Conservation (phyloP, 345 rosid species). For the Stellera chamaejasme region DNA sequence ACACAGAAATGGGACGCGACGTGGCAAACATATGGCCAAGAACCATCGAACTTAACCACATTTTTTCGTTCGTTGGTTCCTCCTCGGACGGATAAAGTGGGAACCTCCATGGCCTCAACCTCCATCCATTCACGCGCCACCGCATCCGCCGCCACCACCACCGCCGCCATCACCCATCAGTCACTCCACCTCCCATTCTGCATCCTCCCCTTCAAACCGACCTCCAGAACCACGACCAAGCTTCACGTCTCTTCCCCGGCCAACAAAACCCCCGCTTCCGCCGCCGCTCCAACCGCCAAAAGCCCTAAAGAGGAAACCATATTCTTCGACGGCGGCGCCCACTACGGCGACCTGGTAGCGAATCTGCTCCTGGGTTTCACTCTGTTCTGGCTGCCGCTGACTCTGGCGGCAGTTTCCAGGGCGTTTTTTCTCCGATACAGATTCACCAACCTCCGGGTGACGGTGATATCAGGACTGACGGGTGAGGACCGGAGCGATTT, state of each 20-base stretch:
- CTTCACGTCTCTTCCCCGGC: slow-evolving; percentile 47
- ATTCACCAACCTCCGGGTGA: slow-evolving; percentile 87
- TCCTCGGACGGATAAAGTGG: slow-evolving; percentile 12
- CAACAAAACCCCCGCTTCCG: slow-evolving; percentile 25
- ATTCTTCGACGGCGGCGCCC: slow-evolving; percentile 90
- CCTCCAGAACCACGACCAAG: slow-evolving; percentile 24
- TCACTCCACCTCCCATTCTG: slow-evolving; percentile 14
- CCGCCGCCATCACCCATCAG: slow-evolving; percentile 13
- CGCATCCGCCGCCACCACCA: slow-evolving; percentile 9
- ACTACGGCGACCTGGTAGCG: slow-evolving; percentile 82
- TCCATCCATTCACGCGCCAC: slow-evolving; percentile 18
- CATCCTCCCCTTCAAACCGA: slow-evolving; percentile 10
- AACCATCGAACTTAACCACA: slow-evolving; percentile 3
- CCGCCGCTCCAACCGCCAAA: slow-evolving; percentile 22
- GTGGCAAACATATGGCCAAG: slow-evolving; percentile 17
- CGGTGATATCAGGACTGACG: slow-evolving; percentile 81
- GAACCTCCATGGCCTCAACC: slow-evolving; percentile 29
- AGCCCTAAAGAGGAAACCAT: slow-evolving; percentile 51
- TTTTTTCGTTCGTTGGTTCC: neutral
- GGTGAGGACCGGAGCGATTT: slow-evolving; percentile 85
- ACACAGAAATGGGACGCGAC: slow-evolving; percentile 1
- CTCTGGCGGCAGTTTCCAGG: slow-evolving; percentile 83
- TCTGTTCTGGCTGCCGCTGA: slow-evolving; percentile 84
- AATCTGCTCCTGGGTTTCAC: slow-evolving; percentile 79
- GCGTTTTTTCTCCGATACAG: slow-evolving; percentile 78